Conservation (phyloP, 352 stramenopile species). For the Globisporangium canariense region DNA sequence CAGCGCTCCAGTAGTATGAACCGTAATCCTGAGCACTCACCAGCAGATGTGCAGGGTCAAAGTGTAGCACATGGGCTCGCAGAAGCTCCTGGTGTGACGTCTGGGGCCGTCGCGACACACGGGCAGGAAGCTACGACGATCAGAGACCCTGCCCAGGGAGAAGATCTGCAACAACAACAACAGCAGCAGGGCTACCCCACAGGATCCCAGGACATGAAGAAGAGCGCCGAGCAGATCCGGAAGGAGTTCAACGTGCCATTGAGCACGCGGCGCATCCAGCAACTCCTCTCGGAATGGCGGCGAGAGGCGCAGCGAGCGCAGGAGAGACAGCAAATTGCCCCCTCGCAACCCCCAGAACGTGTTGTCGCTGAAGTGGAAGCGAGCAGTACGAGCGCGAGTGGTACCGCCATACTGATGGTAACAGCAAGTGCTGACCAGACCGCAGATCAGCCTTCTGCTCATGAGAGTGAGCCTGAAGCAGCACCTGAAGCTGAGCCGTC, state of each 20-base stretch:
- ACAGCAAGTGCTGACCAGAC: not conserved
- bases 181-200: no score
- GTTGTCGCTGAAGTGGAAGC: not conserved
- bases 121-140: not conserved
- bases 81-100: not conserved
- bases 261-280: slow-evolving; percentile 54
- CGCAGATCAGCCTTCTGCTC: not conserved
- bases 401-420: not conserved
- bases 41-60: not conserved
- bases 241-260: slow-evolving; percentile 45
- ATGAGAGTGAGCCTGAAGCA: not conserved
- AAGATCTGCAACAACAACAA: not conserved
- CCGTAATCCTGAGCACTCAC: no score
- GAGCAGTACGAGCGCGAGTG: not conserved
- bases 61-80: not conserved
- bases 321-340: slow-evolving; percentile 11
- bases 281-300: slow-evolving; percentile 51
- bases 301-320: slow-evolving; percentile 30
- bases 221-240: slow-evolving; percentile 45
- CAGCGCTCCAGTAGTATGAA: not conserved
- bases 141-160: not conserved
- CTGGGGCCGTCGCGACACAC: not conserved
- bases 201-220: slow-evolving; percentile 19
- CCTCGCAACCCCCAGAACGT: not conserved
- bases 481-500: not conserved